Base-by-base conservation (phyloP, 495 filamentous ascomycete genomes). In the Hypoxylon intermedium region DNA sequence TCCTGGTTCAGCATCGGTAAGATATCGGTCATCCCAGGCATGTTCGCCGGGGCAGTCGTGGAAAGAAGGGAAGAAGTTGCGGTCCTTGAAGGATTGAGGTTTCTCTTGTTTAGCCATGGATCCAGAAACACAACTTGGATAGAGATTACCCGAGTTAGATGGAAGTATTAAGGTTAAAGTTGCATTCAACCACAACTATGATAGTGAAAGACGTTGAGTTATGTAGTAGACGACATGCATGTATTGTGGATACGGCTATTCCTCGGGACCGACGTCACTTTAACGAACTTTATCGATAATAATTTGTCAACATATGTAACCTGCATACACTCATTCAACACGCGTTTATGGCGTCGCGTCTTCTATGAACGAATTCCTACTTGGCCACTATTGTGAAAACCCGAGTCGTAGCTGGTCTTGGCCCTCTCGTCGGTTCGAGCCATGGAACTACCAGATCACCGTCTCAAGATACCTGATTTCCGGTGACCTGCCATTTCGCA, bases 71-170 rank as follows among this genome's bases (percentile, higher is more conserved):
- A 54, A 65, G 31, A 46, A 59, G 5, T 59, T 16, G 12, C 9
- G 49, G 38, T 65, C 50, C 37, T 55, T 5, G 15, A 60, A 65
- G 43, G 55, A 52, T 44, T 60, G 55, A 19, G 61, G 55, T 5
- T 12, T 41, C 6, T 13, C 20, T 33, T 28, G 48, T 1, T 31
- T 30, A 21, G 19, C 51, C 40, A 56, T 57, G 3, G 9, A 23
- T 26, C 7, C 24, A 26, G 24, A 3, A 26, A 26, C 24, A 26
- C 4, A 3, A 7, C 7, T 7, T 26, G 24, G n/a, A n/a, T n/a
- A n/a, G n/a, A n/a, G n/a, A n/a, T n/a, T n/a, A n/a, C n/a, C n/a
- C n/a, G n/a, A n/a, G n/a, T n/a, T n/a, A n/a, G n/a, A n/a, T n/a
- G n/a, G n/a, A n/a, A n/a, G n/a, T n/a, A n/a, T n/a, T n/a, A n/a